A percentile compares a stretch with the other conserved stretches of the same genome.
These are phyloP conservation scores for Clonostachys chloroleuca DNA, from an alignment of 2,329 filamentous ascomycete genomes.

Conservation along the genomic window DNA sequence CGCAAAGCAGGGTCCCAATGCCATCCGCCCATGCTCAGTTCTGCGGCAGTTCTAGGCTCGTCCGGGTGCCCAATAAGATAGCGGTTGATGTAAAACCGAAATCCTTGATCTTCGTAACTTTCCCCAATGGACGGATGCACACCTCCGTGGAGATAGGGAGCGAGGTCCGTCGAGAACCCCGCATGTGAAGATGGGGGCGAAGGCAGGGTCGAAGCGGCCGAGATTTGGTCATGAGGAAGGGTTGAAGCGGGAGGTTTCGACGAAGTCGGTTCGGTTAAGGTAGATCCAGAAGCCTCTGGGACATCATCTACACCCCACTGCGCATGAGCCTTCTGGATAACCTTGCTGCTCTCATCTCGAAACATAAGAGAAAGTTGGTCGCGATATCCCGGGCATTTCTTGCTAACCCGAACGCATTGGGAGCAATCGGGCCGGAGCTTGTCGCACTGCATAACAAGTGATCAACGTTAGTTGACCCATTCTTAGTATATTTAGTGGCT, in stretches of 20 bases:
- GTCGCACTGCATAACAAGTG: constrained; percentile 43
- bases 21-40: constrained; percentile 28
- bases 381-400: constrained; percentile 59
- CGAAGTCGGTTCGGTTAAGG: not conserved
- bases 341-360: constrained; percentile 60
- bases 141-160: not conserved
- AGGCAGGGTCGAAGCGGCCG: not conserved
- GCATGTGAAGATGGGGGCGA: constrained; percentile 1
- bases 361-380: constrained; percentile 63
- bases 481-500: not conserved
- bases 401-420: constrained; percentile 56
- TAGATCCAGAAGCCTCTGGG: constrained; percentile 15
- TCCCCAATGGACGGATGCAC: constrained; percentile 25
- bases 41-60: constrained; percentile 31
- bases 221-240: constrained; percentile 3
- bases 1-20: constrained; percentile 31
- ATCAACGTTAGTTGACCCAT: not conserved
- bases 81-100: constrained; percentile 45
- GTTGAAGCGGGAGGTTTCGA: constrained; percentile 3
- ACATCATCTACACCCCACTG: constrained; percentile 34
- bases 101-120: constrained; percentile 38
- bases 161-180: not conserved
- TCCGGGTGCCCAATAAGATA: constrained; percentile 48
- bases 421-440: constrained; percentile 56
- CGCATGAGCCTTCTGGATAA: constrained; percentile 53